A percentile compares a stretch with the other conserved stretches of the same genome.
Evolutionary conservation across 768 basidiomycete species (phyloP).

Genomic region (Hemileccinum impolitum): DNA sequence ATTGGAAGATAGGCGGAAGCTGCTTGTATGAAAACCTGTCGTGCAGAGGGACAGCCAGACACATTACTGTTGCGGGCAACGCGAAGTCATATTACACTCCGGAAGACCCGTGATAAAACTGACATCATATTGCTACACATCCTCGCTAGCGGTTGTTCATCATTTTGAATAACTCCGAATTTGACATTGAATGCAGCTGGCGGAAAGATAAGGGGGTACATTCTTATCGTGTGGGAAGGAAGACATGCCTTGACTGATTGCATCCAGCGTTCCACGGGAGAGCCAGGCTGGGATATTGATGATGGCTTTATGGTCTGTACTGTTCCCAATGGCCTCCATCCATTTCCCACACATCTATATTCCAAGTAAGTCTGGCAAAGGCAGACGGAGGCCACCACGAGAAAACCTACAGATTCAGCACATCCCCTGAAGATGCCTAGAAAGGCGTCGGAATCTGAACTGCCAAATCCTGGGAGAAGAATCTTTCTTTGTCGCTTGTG

Average conservation of each 20-base stretch:
- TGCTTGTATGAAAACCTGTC: conserved; percentile 14
- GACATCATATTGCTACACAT: conserved; percentile 13
- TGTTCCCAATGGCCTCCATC: conserved; percentile 17
- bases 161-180: conserved; percentile 26
- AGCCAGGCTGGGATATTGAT: conserved; percentile 29
- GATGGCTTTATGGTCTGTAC: conserved; percentile 8
- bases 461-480: conserved; percentile 55
- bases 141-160: conserved; percentile 8
- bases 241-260: conserved; percentile 44
- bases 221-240: neutral
- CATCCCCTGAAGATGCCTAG: conserved; percentile 45
- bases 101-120: neutral
- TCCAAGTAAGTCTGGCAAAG: neutral
- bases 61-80: conserved; percentile 21
- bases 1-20: neutral
- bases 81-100: neutral
- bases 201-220: neutral
- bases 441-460: conserved; percentile 48
- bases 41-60: conserved; percentile 16
- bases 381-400: neutral
- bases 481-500: conserved; percentile 54
- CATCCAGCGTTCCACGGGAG: conserved; percentile 47
- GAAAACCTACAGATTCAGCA: conserved; percentile 21
- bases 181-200: conserved; percentile 49
- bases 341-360: conserved; percentile 23